A percentile compares a stretch with the other conserved stretches of the same genome.
These are phyloP conservation scores for Lyophyllum decastes DNA, from an alignment of 768 basidiomycete genomes.

Conservation along the genomic window DNA sequence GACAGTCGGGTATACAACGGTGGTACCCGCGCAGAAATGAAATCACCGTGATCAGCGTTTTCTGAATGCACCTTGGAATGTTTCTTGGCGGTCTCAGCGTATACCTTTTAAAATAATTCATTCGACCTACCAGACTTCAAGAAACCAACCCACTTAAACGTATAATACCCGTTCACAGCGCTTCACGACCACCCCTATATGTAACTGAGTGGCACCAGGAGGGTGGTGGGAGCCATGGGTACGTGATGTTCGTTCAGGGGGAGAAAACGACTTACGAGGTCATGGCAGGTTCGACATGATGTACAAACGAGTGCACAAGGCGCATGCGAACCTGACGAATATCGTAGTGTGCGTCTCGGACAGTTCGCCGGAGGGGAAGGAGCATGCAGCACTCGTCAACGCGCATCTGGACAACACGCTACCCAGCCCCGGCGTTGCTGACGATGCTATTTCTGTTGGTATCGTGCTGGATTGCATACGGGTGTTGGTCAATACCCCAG, in stretches of 20 bases:
- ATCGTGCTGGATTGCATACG: slow-evolving; percentile 90
- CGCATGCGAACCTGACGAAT: slow-evolving; percentile 86
- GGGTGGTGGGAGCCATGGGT: slow-evolving; percentile 89
- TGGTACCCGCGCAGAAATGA: not conserved
- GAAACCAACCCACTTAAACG: too few relatives aligned
- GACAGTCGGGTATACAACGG: too few relatives aligned
- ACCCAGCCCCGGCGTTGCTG: slow-evolving; percentile 86
- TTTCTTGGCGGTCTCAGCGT: too few relatives aligned
- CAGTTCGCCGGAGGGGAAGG: slow-evolving; percentile 69
- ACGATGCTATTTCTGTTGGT: slow-evolving; percentile 86
- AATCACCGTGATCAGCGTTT: too few relatives aligned
- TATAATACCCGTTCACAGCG: too few relatives aligned
- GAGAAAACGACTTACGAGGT: not conserved
- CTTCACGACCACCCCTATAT: slow-evolving; percentile 58
- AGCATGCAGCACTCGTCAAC: slow-evolving; percentile 85
- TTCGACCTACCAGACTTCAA: slow-evolving; percentile 62
- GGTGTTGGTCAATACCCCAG: slow-evolving; percentile 67
- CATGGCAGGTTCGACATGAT: slow-evolving; percentile 86
- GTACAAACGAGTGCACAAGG: slow-evolving; percentile 80
- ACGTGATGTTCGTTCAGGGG: slow-evolving; percentile 23
- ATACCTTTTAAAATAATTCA: too few relatives aligned
- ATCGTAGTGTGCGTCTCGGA: slow-evolving; percentile 86
- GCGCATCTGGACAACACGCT: slow-evolving; percentile 75
- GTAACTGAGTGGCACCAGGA: slow-evolving; percentile 91
- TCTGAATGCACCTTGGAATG: too few relatives aligned